phyloP scores from a whole-genome alignment of 2,329 filamentous ascomycete species.

The Alternaria conjuncta region DNA sequence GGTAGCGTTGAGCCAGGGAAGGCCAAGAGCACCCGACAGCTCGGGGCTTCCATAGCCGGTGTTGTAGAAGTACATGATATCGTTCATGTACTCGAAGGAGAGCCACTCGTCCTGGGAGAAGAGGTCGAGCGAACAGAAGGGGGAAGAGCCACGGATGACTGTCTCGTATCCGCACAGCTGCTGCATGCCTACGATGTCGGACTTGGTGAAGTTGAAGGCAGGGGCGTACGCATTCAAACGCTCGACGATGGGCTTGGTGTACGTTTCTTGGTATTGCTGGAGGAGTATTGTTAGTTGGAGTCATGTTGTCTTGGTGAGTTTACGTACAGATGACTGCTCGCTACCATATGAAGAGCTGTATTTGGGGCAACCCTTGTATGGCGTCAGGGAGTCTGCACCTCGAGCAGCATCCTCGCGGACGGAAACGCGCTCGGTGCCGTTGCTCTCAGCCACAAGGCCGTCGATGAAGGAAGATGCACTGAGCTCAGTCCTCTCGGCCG shows the following conservation, averaged over 20 bases:
- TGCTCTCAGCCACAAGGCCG: slow-evolving; percentile 61
- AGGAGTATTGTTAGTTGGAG: neutral
- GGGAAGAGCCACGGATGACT: slow-evolving; percentile 66
- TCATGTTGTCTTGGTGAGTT: neutral
- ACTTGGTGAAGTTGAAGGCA: slow-evolving; percentile 67
- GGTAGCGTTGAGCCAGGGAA: slow-evolving; percentile 71
- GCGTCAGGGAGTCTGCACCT: slow-evolving; percentile 67
- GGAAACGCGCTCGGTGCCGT: slow-evolving; percentile 61
- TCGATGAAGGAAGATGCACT: slow-evolving; percentile 65
- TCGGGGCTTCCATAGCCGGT: slow-evolving; percentile 65
- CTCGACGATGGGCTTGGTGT: slow-evolving; percentile 66
- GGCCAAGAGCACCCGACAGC: slow-evolving; percentile 64
- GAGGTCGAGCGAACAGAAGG: slow-evolving; percentile 65
- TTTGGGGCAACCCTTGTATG: slow-evolving; percentile 69
- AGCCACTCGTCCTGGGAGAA: slow-evolving; percentile 70
- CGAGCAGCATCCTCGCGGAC: slow-evolving; percentile 64
- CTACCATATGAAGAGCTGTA: slow-evolving; percentile 66
- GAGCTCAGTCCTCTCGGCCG: slow-evolving; percentile 66
- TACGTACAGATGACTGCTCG: slow-evolving; percentile 56
- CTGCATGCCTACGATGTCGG: slow-evolving; percentile 71
- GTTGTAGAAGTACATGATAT: slow-evolving; percentile 70
- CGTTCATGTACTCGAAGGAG: slow-evolving; percentile 69
- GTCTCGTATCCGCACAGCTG: slow-evolving; percentile 71
- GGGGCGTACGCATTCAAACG: slow-evolving; percentile 62
- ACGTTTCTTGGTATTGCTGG: slow-evolving; percentile 57